phyloP scores from a whole-genome alignment of 345 rosid species.

The Garcia nutans region DNA sequence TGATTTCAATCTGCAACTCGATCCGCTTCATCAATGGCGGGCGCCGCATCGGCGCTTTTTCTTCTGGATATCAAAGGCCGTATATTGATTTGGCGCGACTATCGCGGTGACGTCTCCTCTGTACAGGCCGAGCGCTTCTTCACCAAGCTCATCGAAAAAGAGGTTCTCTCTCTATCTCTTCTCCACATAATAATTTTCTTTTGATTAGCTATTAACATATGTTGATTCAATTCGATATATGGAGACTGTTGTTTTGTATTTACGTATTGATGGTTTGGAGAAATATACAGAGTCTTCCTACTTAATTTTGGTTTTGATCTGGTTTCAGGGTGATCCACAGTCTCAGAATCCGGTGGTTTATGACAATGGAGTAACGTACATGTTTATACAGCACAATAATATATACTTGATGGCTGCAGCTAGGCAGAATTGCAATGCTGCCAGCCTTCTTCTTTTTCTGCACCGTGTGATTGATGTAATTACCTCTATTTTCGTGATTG shows the following conservation, averaged over 20 bases:
- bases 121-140: slow-evolving; percentile 85
- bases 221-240: not conserved
- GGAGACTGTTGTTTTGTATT: not conserved
- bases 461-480: slow-evolving; percentile 93
- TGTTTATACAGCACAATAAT: slow-evolving; percentile 92
- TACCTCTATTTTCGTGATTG: not conserved
- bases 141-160: slow-evolving; percentile 88
- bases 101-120: slow-evolving; percentile 86
- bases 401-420: slow-evolving; percentile 87
- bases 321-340: slow-evolving; percentile 85
- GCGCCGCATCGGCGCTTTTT: slow-evolving; percentile 90
- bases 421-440: slow-evolving; percentile 94
- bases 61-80: slow-evolving; percentile 89
- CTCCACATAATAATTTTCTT: not conserved
- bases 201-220: not conserved
- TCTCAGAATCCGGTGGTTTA: slow-evolving; percentile 94
- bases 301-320: slow-evolving; percentile 3
- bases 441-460: slow-evolving; percentile 81
- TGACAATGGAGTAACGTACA: slow-evolving; percentile 87
- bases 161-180: slow-evolving; percentile 36
- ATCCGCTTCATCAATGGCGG: slow-evolving; percentile 51
- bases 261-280: not conserved
- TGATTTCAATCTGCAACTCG: not conserved
- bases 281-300: not conserved
- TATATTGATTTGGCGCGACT: slow-evolving; percentile 90